A percentile compares a stretch with the other conserved stretches of the same genome.
These are phyloP conservation scores for Dovyalis caffra DNA, from an alignment of 345 rosid genomes.

Conservation along the genomic window DNA sequence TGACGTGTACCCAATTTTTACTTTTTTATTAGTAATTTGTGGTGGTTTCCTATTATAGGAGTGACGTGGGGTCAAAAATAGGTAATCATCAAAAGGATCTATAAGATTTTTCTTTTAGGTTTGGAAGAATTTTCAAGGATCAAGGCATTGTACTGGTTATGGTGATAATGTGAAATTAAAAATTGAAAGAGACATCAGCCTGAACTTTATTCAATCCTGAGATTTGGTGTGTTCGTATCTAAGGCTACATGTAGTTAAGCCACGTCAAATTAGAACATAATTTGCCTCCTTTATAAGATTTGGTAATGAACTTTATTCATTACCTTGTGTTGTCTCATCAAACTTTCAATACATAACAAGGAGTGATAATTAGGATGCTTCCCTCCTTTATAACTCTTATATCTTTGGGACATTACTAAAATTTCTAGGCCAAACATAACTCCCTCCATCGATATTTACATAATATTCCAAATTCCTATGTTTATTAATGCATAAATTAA, in stretches of 20 bases:
- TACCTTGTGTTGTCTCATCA: constrained; percentile 19
- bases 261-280: constrained; percentile 31
- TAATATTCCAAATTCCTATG: neutral
- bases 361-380: constrained; percentile 13
- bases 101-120: constrained; percentile 24
- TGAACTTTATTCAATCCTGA: constrained; percentile 28
- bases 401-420: neutral
- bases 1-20: neutral
- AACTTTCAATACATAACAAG: neutral
- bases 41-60: constrained; percentile 6
- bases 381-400: neutral
- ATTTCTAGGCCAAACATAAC: too few relatives aligned
- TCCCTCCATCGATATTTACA: too few relatives aligned
- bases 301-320: too few relatives aligned
- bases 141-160: neutral
- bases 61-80: constrained; percentile 31
- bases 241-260: constrained; percentile 19
- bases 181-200: constrained; percentile 28
- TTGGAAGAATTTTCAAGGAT: constrained; percentile 21
- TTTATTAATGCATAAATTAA: neutral
- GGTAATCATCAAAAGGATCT: constrained; percentile 36
- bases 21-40: neutral
- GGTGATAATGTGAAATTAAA: neutral
- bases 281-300: too few relatives aligned
- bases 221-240: constrained; percentile 39